Conservation (phyloP, 306 rosid genomes). For the Cyclanthera cordifolia region DNA sequence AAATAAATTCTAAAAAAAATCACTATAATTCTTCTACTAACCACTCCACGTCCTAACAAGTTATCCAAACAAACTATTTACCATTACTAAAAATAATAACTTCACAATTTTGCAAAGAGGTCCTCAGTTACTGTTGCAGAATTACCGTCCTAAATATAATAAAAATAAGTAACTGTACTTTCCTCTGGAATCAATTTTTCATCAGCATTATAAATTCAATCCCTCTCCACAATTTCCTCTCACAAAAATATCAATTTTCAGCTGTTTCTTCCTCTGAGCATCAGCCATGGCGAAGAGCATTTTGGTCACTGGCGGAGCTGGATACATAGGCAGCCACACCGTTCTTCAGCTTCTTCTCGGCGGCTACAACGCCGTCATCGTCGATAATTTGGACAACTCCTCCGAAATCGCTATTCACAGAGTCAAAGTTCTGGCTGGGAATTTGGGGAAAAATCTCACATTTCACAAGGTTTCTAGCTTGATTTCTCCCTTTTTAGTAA, state of each 20-base stretch:
- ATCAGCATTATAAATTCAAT: neutral
- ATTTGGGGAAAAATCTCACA: slow-evolving; percentile 54
- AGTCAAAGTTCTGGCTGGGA: slow-evolving; percentile 64
- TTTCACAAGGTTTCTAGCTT: slow-evolving; percentile 55
- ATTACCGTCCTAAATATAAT: neutral
- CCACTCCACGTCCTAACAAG: too few species aligned
- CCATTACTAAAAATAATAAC: too few species aligned
- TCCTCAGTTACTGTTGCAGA: neutral
- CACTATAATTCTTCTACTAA: too few species aligned
- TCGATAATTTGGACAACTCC: slow-evolving; percentile 83
- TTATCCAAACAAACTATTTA: too few species aligned
- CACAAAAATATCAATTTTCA: neutral
- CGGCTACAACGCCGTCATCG: slow-evolving; percentile 55
- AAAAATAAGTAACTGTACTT: slow-evolving; percentile 8
- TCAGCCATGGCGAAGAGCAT: slow-evolving; percentile 37
- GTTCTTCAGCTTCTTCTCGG: slow-evolving; percentile 76
- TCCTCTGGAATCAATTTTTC: slow-evolving; percentile 1
- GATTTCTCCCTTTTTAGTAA: neutral
- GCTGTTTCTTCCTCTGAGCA: neutral
- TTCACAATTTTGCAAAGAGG: too few species aligned
- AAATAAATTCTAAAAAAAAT: too few species aligned
- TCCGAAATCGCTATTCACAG: slow-evolving; percentile 43
- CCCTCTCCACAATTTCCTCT: neutral
- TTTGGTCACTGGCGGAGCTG: slow-evolving; percentile 93
- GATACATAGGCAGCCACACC: slow-evolving; percentile 88